A percentile compares a stretch with the other conserved stretches of the same genome.
Conservation (phyloP, 1,284 basidiomycete species). For the Veloboletus limbatus region DNA sequence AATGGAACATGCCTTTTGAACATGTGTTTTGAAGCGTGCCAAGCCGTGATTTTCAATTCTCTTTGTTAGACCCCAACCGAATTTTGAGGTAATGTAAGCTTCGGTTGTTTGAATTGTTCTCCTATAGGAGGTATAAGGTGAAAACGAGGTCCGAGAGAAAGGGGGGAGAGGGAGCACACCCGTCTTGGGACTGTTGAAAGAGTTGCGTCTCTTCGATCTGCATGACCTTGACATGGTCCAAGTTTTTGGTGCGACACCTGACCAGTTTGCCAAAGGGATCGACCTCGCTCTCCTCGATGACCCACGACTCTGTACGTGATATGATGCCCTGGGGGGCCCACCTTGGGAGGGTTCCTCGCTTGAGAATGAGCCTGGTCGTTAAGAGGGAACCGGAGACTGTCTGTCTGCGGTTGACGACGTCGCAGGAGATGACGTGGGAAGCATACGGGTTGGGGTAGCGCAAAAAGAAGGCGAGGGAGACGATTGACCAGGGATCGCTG, state of each 20-base stretch:
- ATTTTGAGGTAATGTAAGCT: constrained; percentile 70
- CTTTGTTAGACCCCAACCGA: constrained; percentile 81
- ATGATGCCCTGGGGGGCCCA: constrained; percentile 87
- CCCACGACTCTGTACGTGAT: constrained; percentile 77
- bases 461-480: constrained; percentile 90
- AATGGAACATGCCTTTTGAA: constrained; percentile 57
- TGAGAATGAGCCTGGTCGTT: constrained; percentile 90
- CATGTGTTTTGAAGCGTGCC: constrained; percentile 71
- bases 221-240: constrained; percentile 85
- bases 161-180: constrained; percentile 42
- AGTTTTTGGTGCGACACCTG: constrained; percentile 70
- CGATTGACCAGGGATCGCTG: constrained; percentile 89
- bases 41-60: constrained; percentile 76
- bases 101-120: constrained; percentile 76
- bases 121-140: constrained; percentile 35
- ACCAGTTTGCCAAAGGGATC: constrained; percentile 72
- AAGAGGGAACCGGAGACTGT: constrained; percentile 74
- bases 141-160: constrained; percentile 8
- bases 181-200: constrained; percentile 59
- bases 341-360: constrained; percentile 84
- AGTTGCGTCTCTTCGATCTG: constrained; percentile 72
- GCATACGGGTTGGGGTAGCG: constrained; percentile 98
- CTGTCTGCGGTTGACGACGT: constrained; percentile 82
- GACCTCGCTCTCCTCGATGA: constrained; percentile 89
- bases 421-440: constrained; percentile 91